Percentiles rank a stretch among this genome's conserved stretches.
Conservation (phyloP, 129 eudicot species). For the Oenanthe sinensis region DNA sequence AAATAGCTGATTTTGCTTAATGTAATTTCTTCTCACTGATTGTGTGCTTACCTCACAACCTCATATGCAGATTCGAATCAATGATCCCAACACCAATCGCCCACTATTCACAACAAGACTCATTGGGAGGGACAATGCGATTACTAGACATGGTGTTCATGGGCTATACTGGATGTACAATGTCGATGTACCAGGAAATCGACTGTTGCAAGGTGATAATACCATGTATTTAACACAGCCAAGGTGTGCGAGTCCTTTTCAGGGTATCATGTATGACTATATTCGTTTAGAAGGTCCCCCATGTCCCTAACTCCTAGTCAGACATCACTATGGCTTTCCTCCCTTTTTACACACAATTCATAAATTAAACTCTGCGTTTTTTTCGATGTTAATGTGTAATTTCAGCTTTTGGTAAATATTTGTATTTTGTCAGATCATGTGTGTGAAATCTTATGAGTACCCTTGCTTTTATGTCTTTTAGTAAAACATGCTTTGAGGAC, state of each 20-base stretch:
- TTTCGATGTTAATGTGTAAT: neutral
- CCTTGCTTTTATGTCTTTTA: neutral
- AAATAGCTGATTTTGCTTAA: neutral
- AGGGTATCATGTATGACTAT: constrained; percentile 18
- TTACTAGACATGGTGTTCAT: constrained; percentile 70
- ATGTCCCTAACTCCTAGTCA: neutral
- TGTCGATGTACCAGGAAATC: constrained; percentile 29
- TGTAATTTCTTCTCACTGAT: neutral
- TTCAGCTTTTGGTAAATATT: neutral
- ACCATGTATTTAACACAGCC: constrained; percentile 16
- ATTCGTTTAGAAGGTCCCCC: constrained; percentile 16
- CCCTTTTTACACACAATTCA: too few relatives aligned
- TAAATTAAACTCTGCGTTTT: neutral
- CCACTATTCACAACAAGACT: constrained; percentile 44
- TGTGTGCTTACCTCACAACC: neutral
- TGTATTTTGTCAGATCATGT: neutral
- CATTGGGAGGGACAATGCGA: constrained; percentile 66
- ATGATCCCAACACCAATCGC: constrained; percentile 25
- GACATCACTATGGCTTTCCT: neutral
- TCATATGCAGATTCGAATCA: constrained; percentile 39
- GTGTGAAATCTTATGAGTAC: neutral
- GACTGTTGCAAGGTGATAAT: constrained; percentile 11
- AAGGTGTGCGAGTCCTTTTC: constrained; percentile 17
- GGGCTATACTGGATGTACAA: constrained; percentile 49
- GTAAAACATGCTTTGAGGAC: neutral